Base-by-base conservation (phyloP, 805 yeast genomes). In the Metschnikowia reukaufii region DNA sequence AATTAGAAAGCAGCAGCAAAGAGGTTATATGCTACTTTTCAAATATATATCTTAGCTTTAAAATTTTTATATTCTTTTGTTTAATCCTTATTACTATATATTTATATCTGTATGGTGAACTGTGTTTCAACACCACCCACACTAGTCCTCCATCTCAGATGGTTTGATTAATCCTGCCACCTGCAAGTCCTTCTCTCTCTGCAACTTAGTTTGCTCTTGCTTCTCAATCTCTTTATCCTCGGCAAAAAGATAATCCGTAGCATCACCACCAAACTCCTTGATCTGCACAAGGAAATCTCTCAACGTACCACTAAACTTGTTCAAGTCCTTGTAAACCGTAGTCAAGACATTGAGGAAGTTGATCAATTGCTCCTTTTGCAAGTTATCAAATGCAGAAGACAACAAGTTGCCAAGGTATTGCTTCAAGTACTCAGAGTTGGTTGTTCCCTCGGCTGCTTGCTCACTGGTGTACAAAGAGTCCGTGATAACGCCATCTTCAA, bases 211-310 rank as follows among this genome's bases (percentile, higher is more conserved):
- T 63, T 82, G 84, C 65, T 88, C 96, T 52, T 74, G 67, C 49
- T 81, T 66, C 64, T 88, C 96, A 42, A 74, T 73, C 66, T 89
- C 96, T 63, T 83, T 86, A 63, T 92, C 99, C 62, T 94, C 98
- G 9, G 95, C 96, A 68, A 84, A 92, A 64, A 92, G 74, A 65
- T 94, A 94, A 65, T 91, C 97, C 18, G 96, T 89, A 47, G 96
- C 83, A 65, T 88, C 96, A 25, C 98, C 98, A 50, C 98, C 99
- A 62, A 79, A 82, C 69, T 92, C 96, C 70, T 90, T 91, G 66
- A 92, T 88, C 73, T 94, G 98, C 36, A 94, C 95, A 65, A 94
- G 78, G 80, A 94, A 94, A 70, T 94, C 99, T 68, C 98, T 84
- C 58, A 94, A 75, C 9, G 86, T 84, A 43, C 88, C 88, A 67